A percentile compares a stretch with the other conserved stretches of the same genome.
phyloP scores from a whole-genome alignment of 371 early-diverging fungal genomes.

The Lichtheimia hyalospora region DNA sequence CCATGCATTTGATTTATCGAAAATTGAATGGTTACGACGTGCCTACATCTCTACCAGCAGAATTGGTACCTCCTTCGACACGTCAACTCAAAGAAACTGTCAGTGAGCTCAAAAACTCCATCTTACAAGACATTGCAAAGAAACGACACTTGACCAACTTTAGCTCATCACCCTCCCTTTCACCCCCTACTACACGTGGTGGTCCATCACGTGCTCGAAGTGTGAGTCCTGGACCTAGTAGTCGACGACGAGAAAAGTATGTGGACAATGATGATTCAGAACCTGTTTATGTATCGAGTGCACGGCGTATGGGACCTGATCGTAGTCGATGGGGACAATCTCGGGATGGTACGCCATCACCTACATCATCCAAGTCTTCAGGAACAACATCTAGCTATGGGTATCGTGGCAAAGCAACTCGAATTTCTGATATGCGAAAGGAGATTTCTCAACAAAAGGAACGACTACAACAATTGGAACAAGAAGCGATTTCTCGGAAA shows the following conservation, averaged over 20 bases:
- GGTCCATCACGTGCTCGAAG: conserved; percentile 19
- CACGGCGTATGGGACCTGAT: conserved; percentile 56
- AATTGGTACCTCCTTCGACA: conserved; percentile 80
- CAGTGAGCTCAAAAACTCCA: conserved; percentile 51
- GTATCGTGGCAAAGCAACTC: conserved; percentile 48
- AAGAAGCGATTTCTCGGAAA: conserved; percentile 22
- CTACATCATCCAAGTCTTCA: conserved; percentile 21
- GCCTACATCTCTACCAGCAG: conserved; percentile 76
- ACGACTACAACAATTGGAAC: conserved; percentile 22
- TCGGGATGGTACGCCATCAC: conserved; percentile 18
- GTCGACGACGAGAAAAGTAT: conserved; percentile 19
- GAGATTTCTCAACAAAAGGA: conserved; percentile 55
- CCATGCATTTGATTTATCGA: conserved; percentile 89
- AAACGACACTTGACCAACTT: conserved; percentile 42
- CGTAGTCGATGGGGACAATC: conserved; percentile 46
- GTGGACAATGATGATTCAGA: conserved; percentile 38
- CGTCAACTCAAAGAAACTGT: conserved; percentile 64
- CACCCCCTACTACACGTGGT: conserved; percentile 11
- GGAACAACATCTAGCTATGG: conserved; percentile 32
- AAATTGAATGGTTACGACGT: conserved; percentile 79
- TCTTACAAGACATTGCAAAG: conserved; percentile 49
- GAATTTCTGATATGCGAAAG: conserved; percentile 58
- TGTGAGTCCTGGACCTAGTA: conserved; percentile 20
- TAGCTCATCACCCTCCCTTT: conserved; percentile 30
- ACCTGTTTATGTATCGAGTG: conserved; percentile 63